phyloP scores from a whole-genome alignment of 306 rosid species.

The Acacia confusa region DNA sequence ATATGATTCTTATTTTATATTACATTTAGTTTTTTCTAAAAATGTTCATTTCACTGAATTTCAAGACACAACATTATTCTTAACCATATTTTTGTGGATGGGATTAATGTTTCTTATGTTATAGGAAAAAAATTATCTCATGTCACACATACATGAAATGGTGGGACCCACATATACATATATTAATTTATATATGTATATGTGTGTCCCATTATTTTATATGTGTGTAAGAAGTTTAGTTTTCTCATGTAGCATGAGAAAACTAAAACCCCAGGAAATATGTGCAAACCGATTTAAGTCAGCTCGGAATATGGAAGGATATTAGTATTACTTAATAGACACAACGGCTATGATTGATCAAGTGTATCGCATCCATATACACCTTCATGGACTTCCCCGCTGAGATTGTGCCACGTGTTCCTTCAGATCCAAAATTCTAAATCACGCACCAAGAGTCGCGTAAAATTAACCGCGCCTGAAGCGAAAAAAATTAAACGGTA shows the following conservation, averaged over 20 bases:
- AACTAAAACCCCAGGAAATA: too few relatives aligned
- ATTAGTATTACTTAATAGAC: background rate
- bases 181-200: too few relatives aligned
- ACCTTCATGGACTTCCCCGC: background rate
- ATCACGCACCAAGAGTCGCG: background rate
- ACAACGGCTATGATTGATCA: background rate
- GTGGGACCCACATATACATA: too few relatives aligned
- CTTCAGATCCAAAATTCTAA: background rate
- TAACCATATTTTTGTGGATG: background rate
- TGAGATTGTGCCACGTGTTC: background rate
- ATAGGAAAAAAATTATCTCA: too few relatives aligned
- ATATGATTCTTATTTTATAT: background rate
- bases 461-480: background rate
- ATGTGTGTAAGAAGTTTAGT: too few relatives aligned
- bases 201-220: too few relatives aligned
- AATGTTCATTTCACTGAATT: background rate
- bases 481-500: background rate
- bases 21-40: background rate
- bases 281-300: background rate
- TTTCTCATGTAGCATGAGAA: too few relatives aligned
- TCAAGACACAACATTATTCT: background rate
- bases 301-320: background rate
- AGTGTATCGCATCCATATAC: background rate
- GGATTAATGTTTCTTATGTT: too few relatives aligned
- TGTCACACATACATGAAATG: too few relatives aligned